phyloP scores from a whole-genome alignment of 169 alveolate species.

The Plasmodium gaboni region DNA sequence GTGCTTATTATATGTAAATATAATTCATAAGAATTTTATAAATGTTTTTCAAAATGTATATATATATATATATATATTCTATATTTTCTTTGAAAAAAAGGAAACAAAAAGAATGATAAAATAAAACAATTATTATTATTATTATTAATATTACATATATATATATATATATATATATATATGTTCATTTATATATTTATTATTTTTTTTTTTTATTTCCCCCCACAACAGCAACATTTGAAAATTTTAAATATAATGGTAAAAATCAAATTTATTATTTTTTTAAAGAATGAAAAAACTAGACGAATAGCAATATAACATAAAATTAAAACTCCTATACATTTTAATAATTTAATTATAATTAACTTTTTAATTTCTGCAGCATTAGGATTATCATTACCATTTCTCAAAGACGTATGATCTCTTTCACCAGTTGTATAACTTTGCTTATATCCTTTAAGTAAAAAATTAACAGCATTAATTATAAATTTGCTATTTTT shows the following conservation, averaged over 20 bases:
- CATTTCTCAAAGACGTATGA: background rate
- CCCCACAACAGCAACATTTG: constrained; percentile 72
- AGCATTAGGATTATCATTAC: constrained; percentile 4
- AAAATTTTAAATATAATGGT: constrained; percentile 29
- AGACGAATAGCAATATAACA: constrained; percentile 11
- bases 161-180: no score
- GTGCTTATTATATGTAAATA: no score
- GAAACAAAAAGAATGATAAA: background rate
- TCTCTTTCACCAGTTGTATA: background rate
- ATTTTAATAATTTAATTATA: constrained; percentile 35
- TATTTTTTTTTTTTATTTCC: background rate
- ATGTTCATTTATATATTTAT: background rate
- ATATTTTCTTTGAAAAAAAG: no score
- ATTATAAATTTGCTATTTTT: constrained; percentile 43
- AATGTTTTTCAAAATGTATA: background rate
- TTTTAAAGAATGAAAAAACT: constrained; percentile 28
- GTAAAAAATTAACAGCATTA: constrained; percentile 38
- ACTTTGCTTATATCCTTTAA: constrained; percentile 6
- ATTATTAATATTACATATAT: no score
- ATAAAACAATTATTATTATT: constrained; percentile 16
- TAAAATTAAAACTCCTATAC: constrained; percentile 22
- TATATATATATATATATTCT: background rate
- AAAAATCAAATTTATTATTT: constrained; percentile 30
- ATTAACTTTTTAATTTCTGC: constrained; percentile 50
- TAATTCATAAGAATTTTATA: no score